Evolutionary conservation across 192 early-diverging fungal species (phyloP), one percentile per base, ranked within the genome.

Genomic region (Pecoramyces ruminantium): DNA sequence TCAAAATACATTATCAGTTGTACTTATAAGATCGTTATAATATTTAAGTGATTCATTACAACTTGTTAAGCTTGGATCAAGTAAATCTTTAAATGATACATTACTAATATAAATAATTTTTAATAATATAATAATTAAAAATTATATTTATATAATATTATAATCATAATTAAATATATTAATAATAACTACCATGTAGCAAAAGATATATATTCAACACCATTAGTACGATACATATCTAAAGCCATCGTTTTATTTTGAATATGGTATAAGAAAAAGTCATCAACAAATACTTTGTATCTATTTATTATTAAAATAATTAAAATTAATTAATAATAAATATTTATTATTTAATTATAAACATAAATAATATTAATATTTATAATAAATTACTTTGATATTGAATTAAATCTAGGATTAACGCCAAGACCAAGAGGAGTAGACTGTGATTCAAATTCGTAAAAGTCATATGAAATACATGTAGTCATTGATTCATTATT

Each of bases 221-320:
- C 90, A 80, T 87, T 85, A 17, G 88, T 79, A 30, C 84, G 78
- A 77, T 83, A 87, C 29, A 90, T 42, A n/a, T 88, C 78, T 16
- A 90, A 28, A 8, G 79, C 18, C 29, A 88, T 79, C 21, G 83
- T 78, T 77, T 88, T 83, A 29, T 84, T 86, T 79, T 88, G 89
- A 78, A 91, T 77, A 81, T 91, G 88, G 77, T 90, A 83, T 14
- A 90, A 80, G 81, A 92, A 87, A 40, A 88, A 87, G 82, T 91
- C 89, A 79, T 91, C 90, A 28, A 88, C 85, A 80, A 83, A 85
- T n/a, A 90, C 85, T 79, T 82, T 85, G 78, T 82, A 89, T 81
- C 85, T 87, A 30, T n/a, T n/a, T n/a, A n/a, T n/a, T n/a, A n/a
- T n/a, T n/a, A n/a, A n/a, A n/a, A n/a, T n/a, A n/a, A n/a, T n/a